These are phyloP conservation scores for Penicillium sp. DNA, from an alignment of 2,329 filamentous ascomycete genomes.

Conservation along the genomic window DNA sequence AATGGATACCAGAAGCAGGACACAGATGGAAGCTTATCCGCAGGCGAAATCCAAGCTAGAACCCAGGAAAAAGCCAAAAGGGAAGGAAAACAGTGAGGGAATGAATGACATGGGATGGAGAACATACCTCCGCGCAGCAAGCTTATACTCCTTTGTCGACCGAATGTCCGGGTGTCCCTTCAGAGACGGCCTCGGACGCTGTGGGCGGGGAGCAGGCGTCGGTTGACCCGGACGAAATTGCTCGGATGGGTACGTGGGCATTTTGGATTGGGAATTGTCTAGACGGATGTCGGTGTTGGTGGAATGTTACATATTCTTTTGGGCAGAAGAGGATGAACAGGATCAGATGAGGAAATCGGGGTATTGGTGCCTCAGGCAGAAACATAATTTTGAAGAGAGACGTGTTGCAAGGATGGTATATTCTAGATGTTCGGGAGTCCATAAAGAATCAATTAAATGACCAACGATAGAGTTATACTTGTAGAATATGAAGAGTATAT, in stretches of 20 bases:
- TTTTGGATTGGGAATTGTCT: background rate
- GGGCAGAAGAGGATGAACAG: background rate
- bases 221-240: background rate
- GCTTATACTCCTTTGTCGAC: constrained; percentile 44
- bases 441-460: background rate
- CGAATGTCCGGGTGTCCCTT: constrained; percentile 34
- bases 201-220: constrained; percentile 8
- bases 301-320: background rate
- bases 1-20: background rate
- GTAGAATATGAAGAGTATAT: background rate
- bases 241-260: constrained; percentile 1
- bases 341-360: background rate
- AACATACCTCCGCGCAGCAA: constrained; percentile 37
- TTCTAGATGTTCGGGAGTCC: background rate
- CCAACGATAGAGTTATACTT: background rate
- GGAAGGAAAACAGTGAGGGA: background rate
- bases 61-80: too few relatives aligned
- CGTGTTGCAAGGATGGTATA: background rate
- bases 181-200: constrained; percentile 11
- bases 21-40: background rate
- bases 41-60: background rate
- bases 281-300: background rate
- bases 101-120: background rate
- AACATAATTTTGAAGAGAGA: background rate
- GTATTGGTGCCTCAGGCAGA: background rate